Conservation (phyloP, 1,284 basidiomycete species). For the Golubevia sp. region DNA sequence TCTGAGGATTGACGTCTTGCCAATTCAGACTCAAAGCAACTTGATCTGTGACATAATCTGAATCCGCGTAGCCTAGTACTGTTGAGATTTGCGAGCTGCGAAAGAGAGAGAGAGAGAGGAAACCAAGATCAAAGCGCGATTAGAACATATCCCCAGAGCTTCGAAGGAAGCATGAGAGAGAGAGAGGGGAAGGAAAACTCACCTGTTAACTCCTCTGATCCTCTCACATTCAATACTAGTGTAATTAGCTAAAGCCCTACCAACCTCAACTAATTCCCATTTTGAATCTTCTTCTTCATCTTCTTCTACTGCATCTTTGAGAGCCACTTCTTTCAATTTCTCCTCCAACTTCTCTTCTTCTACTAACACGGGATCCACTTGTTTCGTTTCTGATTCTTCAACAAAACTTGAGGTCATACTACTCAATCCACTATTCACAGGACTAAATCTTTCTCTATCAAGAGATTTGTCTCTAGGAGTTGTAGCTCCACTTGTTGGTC, state of each 20-base stretch:
- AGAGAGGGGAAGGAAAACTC: slow-evolving; percentile 35
- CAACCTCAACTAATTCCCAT: slow-evolving; percentile 85
- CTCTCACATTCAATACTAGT: slow-evolving; percentile 88
- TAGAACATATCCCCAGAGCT: background rate
- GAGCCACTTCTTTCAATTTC: background rate
- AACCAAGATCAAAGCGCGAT: background rate
- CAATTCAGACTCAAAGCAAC: slow-evolving; percentile 20
- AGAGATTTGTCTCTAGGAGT: background rate
- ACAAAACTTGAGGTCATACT: too few species aligned
- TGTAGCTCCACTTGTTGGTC: background rate
- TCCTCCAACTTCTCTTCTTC: background rate
- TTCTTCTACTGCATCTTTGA: background rate
- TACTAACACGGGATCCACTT: too few species aligned
- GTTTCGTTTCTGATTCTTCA: too few species aligned
- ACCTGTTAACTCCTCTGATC: slow-evolving; percentile 90
- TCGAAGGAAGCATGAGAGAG: background rate
- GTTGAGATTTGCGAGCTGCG: slow-evolving; percentile 78
- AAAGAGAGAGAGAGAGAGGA: background rate
- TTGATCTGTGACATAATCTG: slow-evolving; percentile 88
- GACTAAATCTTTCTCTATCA: too few species aligned
- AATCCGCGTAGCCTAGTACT: slow-evolving; percentile 87
- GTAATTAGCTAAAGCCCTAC: slow-evolving; percentile 91
- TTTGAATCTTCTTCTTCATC: slow-evolving; percentile 63
- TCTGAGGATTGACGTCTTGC: too few species aligned
- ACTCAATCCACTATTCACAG: too few species aligned